Conservation (phyloP, 1,284 basidiomycete species). For the Pholiota adiposa region DNA sequence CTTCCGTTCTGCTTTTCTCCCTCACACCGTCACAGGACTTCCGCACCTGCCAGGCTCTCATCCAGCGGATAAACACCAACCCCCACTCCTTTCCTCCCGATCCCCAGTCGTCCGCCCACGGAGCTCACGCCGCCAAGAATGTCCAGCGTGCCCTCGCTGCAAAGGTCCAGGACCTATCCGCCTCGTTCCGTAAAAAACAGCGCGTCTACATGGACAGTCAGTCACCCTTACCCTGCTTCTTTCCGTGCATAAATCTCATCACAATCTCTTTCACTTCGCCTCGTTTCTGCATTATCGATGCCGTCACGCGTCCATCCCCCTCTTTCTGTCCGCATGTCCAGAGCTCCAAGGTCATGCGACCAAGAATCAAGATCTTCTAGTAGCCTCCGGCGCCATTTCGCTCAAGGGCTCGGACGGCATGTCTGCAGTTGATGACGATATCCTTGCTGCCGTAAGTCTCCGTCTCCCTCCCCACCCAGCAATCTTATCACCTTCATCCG, state of each 20-base stretch:
- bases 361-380: constrained; percentile 90
- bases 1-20: constrained; percentile 23
- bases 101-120: constrained; percentile 47
- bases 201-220: constrained; percentile 95
- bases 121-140: constrained; percentile 84
- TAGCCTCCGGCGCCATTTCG: constrained; percentile 85
- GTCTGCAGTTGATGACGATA: constrained; percentile 84
- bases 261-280: constrained; percentile 19
- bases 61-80: constrained; percentile 69
- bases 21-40: constrained; percentile 67
- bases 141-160: constrained; percentile 97
- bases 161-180: constrained; percentile 92
- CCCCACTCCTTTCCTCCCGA: constrained; percentile 57
- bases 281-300: constrained; percentile 26
- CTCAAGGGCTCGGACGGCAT: constrained; percentile 80
- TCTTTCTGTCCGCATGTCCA: constrained; percentile 36
- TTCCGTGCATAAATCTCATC: constrained; percentile 19
- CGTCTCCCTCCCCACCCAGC: constrained; percentile 4
- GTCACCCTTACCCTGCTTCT: constrained; percentile 39
- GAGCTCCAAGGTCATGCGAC: constrained; percentile 93
- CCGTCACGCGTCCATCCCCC: constrained; percentile 20
- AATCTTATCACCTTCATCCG: constrained; percentile 10
- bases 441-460: constrained; percentile 68
- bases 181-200: constrained; percentile 96
- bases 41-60: constrained; percentile 78